Conservation (phyloP, 805 yeast genomes). For the Hanseniaspora taiwanica region DNA sequence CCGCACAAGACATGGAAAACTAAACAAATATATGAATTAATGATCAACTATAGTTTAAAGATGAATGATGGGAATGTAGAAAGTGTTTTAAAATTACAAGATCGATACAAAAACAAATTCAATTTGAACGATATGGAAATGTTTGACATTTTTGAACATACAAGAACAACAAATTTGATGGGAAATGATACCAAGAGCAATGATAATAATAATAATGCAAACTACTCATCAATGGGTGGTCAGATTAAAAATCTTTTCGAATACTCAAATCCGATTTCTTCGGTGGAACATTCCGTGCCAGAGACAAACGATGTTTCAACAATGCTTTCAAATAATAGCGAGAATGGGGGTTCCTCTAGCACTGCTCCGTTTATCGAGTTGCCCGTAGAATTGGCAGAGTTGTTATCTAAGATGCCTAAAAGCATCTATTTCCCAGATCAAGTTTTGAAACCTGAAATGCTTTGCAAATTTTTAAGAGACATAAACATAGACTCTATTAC, state of each 20-base stretch:
- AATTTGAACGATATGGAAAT: not conserved
- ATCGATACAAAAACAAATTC: conserved; percentile 49
- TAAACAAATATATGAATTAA: conserved; percentile 39
- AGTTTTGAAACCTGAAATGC: conserved; percentile 18
- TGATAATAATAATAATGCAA: not conserved
- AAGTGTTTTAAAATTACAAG: conserved; percentile 53
- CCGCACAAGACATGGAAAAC: conserved; percentile 19
- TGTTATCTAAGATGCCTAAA: conserved; percentile 20
- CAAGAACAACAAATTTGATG: not conserved
- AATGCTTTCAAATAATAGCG: too few relatives aligned
- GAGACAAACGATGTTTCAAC: too few relatives aligned
- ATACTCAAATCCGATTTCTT: too few relatives aligned
- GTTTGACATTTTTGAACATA: conserved; percentile 7
- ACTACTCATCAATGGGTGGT: too few relatives aligned
- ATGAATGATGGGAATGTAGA: conserved; percentile 45
- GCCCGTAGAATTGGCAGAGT: conserved; percentile 16
- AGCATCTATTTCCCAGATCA: conserved; percentile 22
- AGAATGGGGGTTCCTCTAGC: too few relatives aligned
- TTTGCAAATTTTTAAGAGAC: conserved; percentile 4
- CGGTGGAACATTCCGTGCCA: too few relatives aligned
- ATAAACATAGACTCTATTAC: not conserved
- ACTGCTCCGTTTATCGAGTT: conserved; percentile 7
- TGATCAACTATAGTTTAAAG: conserved; percentile 53
- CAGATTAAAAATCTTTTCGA: too few relatives aligned
- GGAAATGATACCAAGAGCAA: conserved; percentile 2